Evolutionary conservation across 225 moss, liverwort and hornwort genomes (phyloP).

Genomic region (Pseudoscleropodium purum): DNA sequence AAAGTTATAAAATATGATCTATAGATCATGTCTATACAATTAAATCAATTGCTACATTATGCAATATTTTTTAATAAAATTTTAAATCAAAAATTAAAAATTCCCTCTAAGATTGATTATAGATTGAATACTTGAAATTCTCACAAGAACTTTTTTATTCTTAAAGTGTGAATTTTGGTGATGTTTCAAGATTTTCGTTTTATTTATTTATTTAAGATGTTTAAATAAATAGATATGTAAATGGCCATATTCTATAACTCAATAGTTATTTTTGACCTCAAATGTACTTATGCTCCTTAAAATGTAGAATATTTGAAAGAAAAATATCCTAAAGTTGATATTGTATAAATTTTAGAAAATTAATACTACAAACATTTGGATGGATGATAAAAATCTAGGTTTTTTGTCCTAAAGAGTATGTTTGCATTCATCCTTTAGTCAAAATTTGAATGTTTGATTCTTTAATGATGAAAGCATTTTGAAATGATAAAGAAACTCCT

Average conservation of each 20-base stretch:
- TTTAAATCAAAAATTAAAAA: neutral
- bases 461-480: too few species aligned
- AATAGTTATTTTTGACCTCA: neutral
- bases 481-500: fast-evolving
- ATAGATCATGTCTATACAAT: neutral
- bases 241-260: fast-evolving
- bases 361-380: neutral
- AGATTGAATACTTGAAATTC: neutral
- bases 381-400: neutral
- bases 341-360: too few species aligned
- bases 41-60: fast-evolving
- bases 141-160: neutral
- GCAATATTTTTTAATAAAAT: neutral
- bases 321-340: neutral
- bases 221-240: neutral
- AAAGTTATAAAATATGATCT: neutral
- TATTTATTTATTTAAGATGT: neutral
- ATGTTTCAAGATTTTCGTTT: neutral
- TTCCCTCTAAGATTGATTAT: neutral
- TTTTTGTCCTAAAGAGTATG: fast-evolving
- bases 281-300: neutral
- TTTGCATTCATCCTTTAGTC: too few species aligned
- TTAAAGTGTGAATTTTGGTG: too few species aligned
- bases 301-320: neutral
- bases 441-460: neutral